Base-by-base conservation (phyloP, 1,284 basidiomycete genomes). In the Cerioporus squamosus region DNA sequence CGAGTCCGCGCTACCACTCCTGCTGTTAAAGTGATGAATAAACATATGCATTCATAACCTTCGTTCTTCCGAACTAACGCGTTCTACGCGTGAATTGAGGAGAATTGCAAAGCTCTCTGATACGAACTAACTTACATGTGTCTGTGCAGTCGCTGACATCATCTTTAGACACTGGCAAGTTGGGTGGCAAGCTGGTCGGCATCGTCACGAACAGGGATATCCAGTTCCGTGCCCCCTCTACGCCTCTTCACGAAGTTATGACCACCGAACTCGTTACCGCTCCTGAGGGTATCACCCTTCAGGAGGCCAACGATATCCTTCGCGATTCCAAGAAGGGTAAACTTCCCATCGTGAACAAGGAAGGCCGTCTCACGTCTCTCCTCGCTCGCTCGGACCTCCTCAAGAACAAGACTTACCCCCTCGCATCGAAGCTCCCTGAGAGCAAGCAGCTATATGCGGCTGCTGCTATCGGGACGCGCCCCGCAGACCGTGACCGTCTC, bases 271-370 rank as follows among this genome's bases (percentile, higher is more conserved):
- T 97, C 53, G 87, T 97, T 68, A 94, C 91, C 33, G 95, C 93
- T 17, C 81, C 81, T 1, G 82, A 91, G 66, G 95, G 95, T 40
- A 88, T 97, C 68, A 97, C 95, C 2, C 90, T 99, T 53, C 77
- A 86, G 58, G 88, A 98, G 77, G 97, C 97, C 65, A 99, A 99
- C 81, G 81, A 88, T 70, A 93, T 99, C 70, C 86, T 99, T 36
- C 94, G 97, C 50, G 91, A 94, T 74, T 97, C 93, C 47, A 99
- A 99, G 76, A 98, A 98, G 82, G 97, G 97, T 63, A 99, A 99
- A 77, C 86, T 99, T 1, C 97, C 95, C 51, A 92, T 98, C 70
- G 81, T 97, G 66, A 90, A 97, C 75, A 68, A 77, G 7, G 69
- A 85, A 51, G 93, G 93, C 57, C 80, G 87, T 64, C 88, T 97